phyloP scores from a whole-genome alignment of 192 early-diverging fungal species.

The Haplosporangium gracile region DNA sequence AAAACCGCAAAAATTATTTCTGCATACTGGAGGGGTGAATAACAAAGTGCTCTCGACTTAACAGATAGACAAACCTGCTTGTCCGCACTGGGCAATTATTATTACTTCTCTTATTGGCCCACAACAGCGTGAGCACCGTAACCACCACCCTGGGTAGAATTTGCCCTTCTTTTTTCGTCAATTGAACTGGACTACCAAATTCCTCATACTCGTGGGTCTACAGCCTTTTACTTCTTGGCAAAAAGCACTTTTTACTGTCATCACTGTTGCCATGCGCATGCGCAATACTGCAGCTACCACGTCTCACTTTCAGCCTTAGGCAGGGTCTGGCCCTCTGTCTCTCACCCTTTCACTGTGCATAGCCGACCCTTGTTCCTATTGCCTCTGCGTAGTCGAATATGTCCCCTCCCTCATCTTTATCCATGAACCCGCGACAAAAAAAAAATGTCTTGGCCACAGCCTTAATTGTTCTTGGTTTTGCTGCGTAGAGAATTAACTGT shows the following conservation, averaged over 20 bases:
- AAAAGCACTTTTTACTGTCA: neutral
- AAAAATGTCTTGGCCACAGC: constrained; percentile 8
- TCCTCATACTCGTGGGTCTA: neutral
- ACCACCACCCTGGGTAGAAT: neutral
- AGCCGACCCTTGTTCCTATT: no score
- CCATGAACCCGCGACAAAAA: neutral
- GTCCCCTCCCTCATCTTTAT: neutral
- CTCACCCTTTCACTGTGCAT: neutral
- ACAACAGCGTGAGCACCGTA: no score
- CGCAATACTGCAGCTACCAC: neutral
- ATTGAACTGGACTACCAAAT: neutral
- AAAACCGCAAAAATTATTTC: neutral
- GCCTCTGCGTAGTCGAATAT: neutral
- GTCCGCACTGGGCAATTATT: constrained; percentile 24
- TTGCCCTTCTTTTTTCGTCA: neutral
- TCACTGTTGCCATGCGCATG: neutral
- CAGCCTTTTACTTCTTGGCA: neutral
- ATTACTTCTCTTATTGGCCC: neutral
- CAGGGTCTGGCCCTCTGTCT: constrained; percentile 3
- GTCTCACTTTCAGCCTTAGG: neutral
- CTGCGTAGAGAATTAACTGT: neutral
- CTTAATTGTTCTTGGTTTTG: neutral
- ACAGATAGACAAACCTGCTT: constrained; percentile 16
- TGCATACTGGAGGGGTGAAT: neutral
- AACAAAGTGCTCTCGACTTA: neutral